phyloP scores from a whole-genome alignment of 2,329 filamentous ascomycete species.

The Beauveria sp. region DNA sequence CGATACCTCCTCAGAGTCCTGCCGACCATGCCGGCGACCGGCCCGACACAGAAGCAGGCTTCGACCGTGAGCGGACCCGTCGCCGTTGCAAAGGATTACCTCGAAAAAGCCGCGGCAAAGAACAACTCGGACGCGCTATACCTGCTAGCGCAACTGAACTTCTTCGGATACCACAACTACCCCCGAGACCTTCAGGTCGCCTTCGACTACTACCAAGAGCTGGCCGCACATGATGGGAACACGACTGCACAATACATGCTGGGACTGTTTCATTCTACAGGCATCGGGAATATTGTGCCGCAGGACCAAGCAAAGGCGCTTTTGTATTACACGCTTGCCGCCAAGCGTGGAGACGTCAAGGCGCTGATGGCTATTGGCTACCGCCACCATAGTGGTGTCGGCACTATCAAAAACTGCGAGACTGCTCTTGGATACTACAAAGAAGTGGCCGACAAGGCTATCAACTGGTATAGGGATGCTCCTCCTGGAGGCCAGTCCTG shows the following conservation, averaged over 20 bases:
- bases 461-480: constrained; percentile 78
- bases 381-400: constrained; percentile 77
- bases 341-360: constrained; percentile 69
- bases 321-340: constrained; percentile 91
- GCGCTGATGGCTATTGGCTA: constrained; percentile 94
- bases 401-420: constrained; percentile 79
- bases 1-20: constrained; percentile 40
- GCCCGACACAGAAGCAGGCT: constrained; percentile 32
- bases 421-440: constrained; percentile 84
- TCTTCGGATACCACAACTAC: constrained; percentile 88
- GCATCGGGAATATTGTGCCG: constrained; percentile 72
- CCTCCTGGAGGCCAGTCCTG: constrained; percentile 81
- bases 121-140: constrained; percentile 79
- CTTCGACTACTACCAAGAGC: constrained; percentile 70
- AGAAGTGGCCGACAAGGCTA: constrained; percentile 84
- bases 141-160: constrained; percentile 88
- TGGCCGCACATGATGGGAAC: constrained; percentile 74
- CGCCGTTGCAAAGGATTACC: constrained; percentile 41
- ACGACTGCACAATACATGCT: constrained; percentile 93
- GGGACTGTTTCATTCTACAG: constrained; percentile 91
- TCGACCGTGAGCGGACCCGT: constrained; percentile 34
- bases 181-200: constrained; percentile 73
- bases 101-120: constrained; percentile 43
- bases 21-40: constrained; percentile 40
- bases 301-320: constrained; percentile 85